Percentiles rank a stretch among this genome's conserved stretches.
Conservation (phyloP, 306 rosid genomes). For the Cicer arietinum region DNA sequence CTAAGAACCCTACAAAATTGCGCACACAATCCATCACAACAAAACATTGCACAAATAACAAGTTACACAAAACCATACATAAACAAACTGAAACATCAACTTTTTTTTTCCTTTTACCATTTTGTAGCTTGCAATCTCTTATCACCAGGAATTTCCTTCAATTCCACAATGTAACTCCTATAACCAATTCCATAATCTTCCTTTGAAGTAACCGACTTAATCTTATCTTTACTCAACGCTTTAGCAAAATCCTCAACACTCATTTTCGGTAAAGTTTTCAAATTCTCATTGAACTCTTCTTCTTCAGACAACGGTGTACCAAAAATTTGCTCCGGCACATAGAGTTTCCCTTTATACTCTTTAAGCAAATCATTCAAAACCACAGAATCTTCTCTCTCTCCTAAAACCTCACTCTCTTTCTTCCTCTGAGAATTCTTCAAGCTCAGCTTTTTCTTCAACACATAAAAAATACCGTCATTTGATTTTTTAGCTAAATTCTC, state of each 20-base stretch:
- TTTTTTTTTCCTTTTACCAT: slow-evolving; percentile 58
- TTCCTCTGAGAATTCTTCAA: slow-evolving; percentile 47
- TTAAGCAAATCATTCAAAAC: slow-evolving; percentile 81
- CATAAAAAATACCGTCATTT: slow-evolving; percentile 51
- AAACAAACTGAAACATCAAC: slow-evolving; percentile 28
- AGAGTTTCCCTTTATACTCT: slow-evolving; percentile 88
- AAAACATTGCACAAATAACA: slow-evolving; percentile 33
- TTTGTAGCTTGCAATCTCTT: slow-evolving; percentile 86
- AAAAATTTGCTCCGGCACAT: slow-evolving; percentile 93
- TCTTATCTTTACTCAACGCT: slow-evolving; percentile 67
- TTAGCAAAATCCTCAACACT: slow-evolving; percentile 71
- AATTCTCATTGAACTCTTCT: slow-evolving; percentile 64
- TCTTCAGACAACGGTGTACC: slow-evolving; percentile 69
- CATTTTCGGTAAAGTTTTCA: slow-evolving; percentile 72
- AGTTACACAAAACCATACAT: slow-evolving; percentile 32
- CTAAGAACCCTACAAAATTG: slow-evolving; percentile 67
- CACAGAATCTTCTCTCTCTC: slow-evolving; percentile 62
- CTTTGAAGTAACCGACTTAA: slow-evolving; percentile 72
- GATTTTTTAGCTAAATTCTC: slow-evolving; percentile 57
- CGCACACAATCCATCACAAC: slow-evolving; percentile 27
- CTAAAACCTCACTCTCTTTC: slow-evolving; percentile 50
- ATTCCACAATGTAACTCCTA: slow-evolving; percentile 69
- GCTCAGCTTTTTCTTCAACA: slow-evolving; percentile 56
- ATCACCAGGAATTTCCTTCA: slow-evolving; percentile 88
- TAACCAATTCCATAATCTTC: slow-evolving; percentile 51